These are phyloP conservation scores for Colletotrichum sp. DNA, from an alignment of 2,329 filamentous ascomycete species.

Conservation along the genomic window DNA sequence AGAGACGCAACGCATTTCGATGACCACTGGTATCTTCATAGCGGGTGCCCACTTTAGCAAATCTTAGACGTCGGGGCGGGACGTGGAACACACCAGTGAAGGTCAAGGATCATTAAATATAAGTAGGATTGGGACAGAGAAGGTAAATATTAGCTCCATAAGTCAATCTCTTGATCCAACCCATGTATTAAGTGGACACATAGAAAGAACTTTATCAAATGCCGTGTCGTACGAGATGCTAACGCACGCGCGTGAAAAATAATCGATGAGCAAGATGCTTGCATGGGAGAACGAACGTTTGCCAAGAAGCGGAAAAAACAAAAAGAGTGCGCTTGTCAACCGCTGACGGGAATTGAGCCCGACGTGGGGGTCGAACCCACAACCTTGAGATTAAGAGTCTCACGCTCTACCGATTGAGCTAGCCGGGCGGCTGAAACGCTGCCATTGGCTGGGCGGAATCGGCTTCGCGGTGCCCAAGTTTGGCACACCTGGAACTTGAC, in stretches of 20 bases:
- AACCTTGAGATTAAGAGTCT: slow-evolving; percentile 71
- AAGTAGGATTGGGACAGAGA: not conserved
- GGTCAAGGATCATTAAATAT: not conserved
- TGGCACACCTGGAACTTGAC: not conserved
- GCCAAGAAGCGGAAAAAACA: not conserved
- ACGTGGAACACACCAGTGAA: not conserved
- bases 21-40: not conserved
- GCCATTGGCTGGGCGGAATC: not conserved
- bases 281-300: too few relatives aligned
- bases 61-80: not conserved
- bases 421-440: slow-evolving; percentile 48
- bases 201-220: not conserved
- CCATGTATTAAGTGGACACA: not conserved
- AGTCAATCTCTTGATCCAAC: not conserved
- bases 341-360: slow-evolving; percentile 22
- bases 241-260: not conserved
- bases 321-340: not conserved
- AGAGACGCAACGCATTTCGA: not conserved
- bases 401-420: slow-evolving; percentile 77
- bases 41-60: not conserved
- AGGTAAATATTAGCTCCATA: not conserved
- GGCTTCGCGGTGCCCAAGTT: not conserved
- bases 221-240: not conserved
- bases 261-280: not conserved
- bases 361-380: slow-evolving; percentile 51